These are phyloP conservation scores for Jaenimonas drosophilae DNA, from an alignment of 208 protist genomes.

Conservation along the genomic window DNA sequence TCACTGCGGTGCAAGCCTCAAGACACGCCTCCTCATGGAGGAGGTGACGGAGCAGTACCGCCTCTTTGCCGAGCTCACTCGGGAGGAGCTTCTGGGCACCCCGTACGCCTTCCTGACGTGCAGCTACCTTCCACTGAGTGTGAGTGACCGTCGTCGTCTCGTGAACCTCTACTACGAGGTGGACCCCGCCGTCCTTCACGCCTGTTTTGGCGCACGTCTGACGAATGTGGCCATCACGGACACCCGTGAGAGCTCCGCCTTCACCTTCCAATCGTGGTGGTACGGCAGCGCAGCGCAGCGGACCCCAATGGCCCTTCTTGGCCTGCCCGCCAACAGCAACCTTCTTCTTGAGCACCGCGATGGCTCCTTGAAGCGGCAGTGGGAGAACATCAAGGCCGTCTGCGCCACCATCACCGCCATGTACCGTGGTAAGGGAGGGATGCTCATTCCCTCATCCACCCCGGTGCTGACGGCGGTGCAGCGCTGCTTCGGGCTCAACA, in stretches of 20 bases:
- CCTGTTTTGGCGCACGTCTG: constrained; percentile 82
- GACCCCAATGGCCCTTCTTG: no score
- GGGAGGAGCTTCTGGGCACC: constrained; percentile 39
- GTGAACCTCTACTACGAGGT: constrained; percentile 76
- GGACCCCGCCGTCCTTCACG: constrained; percentile 40
- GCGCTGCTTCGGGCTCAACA: constrained; percentile 61
- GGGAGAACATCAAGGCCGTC: constrained; percentile 73
- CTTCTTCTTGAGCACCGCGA: background rate
- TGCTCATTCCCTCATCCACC: constrained; percentile 44
- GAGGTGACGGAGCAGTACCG: constrained; percentile 73
- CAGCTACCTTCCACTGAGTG: constrained; percentile 49
- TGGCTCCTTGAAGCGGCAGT: constrained; percentile 56
- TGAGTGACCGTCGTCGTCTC: constrained; percentile 45
- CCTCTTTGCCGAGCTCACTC: constrained; percentile 43
- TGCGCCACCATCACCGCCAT: constrained; percentile 46
- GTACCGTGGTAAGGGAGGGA: constrained; percentile 65
- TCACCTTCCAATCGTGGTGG: no score
- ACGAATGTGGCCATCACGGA: no score
- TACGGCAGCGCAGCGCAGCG: no score
- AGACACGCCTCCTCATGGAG: constrained; percentile 37
- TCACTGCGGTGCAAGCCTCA: constrained; percentile 16
- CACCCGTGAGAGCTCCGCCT: no score
- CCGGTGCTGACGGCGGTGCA: constrained; percentile 53
- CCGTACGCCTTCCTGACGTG: constrained; percentile 81
- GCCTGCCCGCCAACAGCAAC: background rate